These are phyloP conservation scores for Eucalyptus curtisii DNA, from an alignment of 345 rosid genomes.

Conservation along the genomic window DNA sequence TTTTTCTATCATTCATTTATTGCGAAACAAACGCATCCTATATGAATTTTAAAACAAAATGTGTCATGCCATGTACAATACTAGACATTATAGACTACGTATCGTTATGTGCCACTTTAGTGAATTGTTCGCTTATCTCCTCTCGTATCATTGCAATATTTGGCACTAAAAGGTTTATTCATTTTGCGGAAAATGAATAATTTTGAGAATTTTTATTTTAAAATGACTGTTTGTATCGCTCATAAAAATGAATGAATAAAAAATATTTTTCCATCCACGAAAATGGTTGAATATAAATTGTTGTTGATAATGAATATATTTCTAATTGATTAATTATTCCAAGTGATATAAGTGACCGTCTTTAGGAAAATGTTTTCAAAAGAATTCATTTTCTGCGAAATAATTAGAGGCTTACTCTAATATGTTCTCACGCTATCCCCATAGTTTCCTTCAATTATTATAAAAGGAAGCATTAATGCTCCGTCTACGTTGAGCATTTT, in stretches of 20 bases:
- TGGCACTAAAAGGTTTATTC: neutral
- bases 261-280: fast-evolving
- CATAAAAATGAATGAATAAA: neutral
- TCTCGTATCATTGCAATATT: neutral
- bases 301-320: neutral
- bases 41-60: neutral
- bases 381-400: neutral
- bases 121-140: neutral
- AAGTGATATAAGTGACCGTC: neutral
- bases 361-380: fast-evolving
- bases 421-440: neutral
- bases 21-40: neutral
- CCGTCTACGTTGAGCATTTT: neutral
- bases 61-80: neutral
- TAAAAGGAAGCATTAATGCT: neutral
- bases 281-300: neutral
- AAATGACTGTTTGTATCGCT: neutral
- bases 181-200: neutral
- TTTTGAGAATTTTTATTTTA: neutral
- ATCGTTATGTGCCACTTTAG: neutral
- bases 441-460: neutral
- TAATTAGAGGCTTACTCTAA: neutral
- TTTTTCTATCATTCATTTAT: neutral
- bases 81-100: neutral
- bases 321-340: neutral